Evolutionary conservation across 176 grass and related monocot species (phyloP), one percentile per base, ranked within the genome.

Genomic region (Aegilops bicornis): DNA sequence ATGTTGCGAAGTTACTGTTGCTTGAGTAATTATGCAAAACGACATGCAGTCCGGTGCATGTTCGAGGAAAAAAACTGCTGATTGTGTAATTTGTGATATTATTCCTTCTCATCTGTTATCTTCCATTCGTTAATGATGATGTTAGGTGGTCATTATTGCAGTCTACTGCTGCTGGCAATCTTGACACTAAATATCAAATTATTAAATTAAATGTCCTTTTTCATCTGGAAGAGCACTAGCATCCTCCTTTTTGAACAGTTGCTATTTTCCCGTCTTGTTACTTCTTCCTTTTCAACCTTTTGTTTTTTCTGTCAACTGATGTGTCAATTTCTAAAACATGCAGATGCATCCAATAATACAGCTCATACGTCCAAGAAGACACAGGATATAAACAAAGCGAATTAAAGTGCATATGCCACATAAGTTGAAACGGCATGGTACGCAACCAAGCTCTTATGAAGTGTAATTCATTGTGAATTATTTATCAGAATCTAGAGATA

Each of bases 301-400:
- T 90, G 78, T 22, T n/a, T 80, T 87, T 50, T 72, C 48, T 87
- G 68, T 84, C 69, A 70, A 50, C 31, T 88, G 76, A 91, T 77
- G 61, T 84, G 19, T 84, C 84, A 40, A 71, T 69, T 75, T 72
- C 60, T 15, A 36, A 84, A 76, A 70, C 81, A 88, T 76, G 69
- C 82, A 91, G 89, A 76, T 91, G 69, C 61, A 17, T 77, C 85
- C 89, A 81, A 80, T 75, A 63, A 48, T 84, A 79, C 89, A 91
- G 76, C 81, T 85, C 62, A 70, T 81, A 40, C 4, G 9, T 81
- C 82, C 23, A 36, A 77, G 86, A 52, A 32, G 89, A 16, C 64
- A 70, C 29, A 69, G 17, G 69, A 84, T 84, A 67, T 61, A 80
- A 84, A 85, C 69, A 85, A 81, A 84, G 29, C 39, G 76, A 84